Base-by-base conservation (phyloP, 805 yeast species). In the Kazachstania kunashirensis region DNA sequence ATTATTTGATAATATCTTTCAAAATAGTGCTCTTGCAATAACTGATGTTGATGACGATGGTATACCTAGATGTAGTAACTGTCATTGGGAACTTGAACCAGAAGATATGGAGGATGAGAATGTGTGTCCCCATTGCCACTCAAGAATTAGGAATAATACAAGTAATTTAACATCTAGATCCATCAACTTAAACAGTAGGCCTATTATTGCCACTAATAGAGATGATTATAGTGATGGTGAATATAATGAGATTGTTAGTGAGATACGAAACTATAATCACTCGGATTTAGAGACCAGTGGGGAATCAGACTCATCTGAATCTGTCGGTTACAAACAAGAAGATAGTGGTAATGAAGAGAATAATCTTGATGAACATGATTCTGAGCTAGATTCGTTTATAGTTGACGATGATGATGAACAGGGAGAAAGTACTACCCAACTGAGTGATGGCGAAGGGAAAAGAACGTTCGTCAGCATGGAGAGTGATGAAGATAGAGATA, bases 1-100 rank as follows among this genome's bases (percentile, higher is more conserved):
- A 3, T 52, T 76, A 29, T 79, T 73, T 55, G 68, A 68, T 3
- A 68, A 66, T 24, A 51, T 68, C 2, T 78, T 79, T 53, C 59
- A 64, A n/a, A 53, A 57, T 34, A 51, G 67, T 13, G 71, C 75
- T 2, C 55, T 66, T 12, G 76, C 79, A 0, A 62, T 77, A 1
- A 86, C 79, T 48, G 89, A 81, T 49, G 47, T 44, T 36, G 63
- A 62, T 20, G 73, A 73, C 20, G 89, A 82, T 48, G 86, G 86
- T 2, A 83, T 81, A 8, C 73, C 81, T 0, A 59, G 89, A 37
- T 82, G 92, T 50, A 73, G 81, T 6, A 70, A 73, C 39, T 82
- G 92, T 53, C 85, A 77, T 49, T 82, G 89, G 89, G 89, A 82
- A 48, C 75, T 80, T 6, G 52, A 48, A 33, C 45, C 47, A 5